Conservation (phyloP, 371 early-diverging fungal species). For the Lichtheimia ornata region DNA sequence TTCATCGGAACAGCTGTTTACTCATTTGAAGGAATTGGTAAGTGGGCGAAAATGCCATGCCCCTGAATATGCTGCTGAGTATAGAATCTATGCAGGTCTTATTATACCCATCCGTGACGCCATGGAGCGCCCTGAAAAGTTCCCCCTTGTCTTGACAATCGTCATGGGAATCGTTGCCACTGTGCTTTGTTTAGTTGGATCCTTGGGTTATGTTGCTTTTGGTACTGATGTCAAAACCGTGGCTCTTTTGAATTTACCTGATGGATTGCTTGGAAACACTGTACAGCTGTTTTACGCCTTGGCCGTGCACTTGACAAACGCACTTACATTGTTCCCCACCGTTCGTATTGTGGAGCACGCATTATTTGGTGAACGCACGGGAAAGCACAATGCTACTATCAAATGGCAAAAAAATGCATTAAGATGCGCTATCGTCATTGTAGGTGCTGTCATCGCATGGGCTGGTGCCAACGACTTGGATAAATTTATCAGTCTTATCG, state of each 20-base stretch:
- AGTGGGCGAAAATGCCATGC: background rate
- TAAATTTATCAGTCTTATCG: constrained; percentile 89
- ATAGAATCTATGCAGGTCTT: constrained; percentile 52
- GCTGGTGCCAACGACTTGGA: constrained; percentile 82
- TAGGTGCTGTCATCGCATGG: constrained; percentile 73
- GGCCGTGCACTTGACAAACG: constrained; percentile 88
- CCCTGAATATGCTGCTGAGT: background rate
- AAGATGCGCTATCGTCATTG: constrained; percentile 67
- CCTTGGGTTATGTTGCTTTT: constrained; percentile 83
- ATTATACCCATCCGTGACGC: constrained; percentile 89
- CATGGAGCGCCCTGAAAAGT: constrained; percentile 82
- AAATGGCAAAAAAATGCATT: constrained; percentile 90
- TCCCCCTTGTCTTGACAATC: constrained; percentile 69
- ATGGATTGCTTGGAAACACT: constrained; percentile 47
- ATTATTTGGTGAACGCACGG: constrained; percentile 53
- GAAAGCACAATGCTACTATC: constrained; percentile 44
- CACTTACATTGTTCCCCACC: constrained; percentile 84
- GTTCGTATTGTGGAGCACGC: constrained; percentile 85
- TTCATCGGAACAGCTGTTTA: constrained; percentile 94
- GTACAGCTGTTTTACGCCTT: constrained; percentile 85
- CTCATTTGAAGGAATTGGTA: constrained; percentile 86
- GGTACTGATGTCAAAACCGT: constrained; percentile 84
- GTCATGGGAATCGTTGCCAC: constrained; percentile 73
- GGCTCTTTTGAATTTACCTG: constrained; percentile 81
- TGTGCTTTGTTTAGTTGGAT: constrained; percentile 75